Evolutionary conservation across 208 protist genomes (phyloP).

Genomic region (Leishmania braziliensis): DNA sequence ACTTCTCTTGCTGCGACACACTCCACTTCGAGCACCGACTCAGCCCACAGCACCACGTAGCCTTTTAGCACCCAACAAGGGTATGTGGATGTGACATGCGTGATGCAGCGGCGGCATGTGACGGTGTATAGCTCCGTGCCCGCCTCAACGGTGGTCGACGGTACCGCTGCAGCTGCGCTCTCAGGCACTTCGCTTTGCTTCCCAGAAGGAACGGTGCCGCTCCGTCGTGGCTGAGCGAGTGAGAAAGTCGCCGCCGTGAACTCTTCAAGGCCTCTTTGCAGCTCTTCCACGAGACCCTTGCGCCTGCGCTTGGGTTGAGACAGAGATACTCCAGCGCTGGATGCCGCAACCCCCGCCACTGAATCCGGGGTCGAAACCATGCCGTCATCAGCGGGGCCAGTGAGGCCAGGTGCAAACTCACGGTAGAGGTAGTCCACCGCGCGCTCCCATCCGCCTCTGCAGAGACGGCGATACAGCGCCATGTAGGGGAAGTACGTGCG

Average conservation of each 20-base stretch:
- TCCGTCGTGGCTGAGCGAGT: not conserved
- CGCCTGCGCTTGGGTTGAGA: constrained; percentile 7
- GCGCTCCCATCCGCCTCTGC: constrained; percentile 10
- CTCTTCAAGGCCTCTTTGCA: constrained; percentile 7
- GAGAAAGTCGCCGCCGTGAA: not conserved
- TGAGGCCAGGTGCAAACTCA: constrained; percentile 7
- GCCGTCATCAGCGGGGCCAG: not conserved
- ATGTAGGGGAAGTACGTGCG: constrained; percentile 54
- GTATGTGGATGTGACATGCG: constrained; percentile 36
- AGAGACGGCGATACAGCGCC: constrained; percentile 39
- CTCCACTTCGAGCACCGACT: constrained; percentile 37
- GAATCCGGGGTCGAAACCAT: not conserved
- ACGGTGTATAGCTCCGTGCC: constrained; percentile 14
- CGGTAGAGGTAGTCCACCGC: constrained; percentile 2
- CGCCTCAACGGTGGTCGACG: no score
- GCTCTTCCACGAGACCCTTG: constrained; percentile 16
- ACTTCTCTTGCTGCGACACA: not conserved
- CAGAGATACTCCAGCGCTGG: not conserved
- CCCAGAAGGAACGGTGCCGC: not conserved
- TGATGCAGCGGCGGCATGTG: constrained; percentile 31
- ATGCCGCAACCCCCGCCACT: not conserved
- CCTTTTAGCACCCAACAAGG: constrained; percentile 40
- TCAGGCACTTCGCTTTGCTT: not conserved
- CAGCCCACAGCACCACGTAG: constrained; percentile 66
- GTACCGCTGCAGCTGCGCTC: not conserved